Evolutionary conservation across 169 alveolate species (phyloP), one percentile per base, ranked within the genome.

Genomic region (Plasmodium gaboni): DNA sequence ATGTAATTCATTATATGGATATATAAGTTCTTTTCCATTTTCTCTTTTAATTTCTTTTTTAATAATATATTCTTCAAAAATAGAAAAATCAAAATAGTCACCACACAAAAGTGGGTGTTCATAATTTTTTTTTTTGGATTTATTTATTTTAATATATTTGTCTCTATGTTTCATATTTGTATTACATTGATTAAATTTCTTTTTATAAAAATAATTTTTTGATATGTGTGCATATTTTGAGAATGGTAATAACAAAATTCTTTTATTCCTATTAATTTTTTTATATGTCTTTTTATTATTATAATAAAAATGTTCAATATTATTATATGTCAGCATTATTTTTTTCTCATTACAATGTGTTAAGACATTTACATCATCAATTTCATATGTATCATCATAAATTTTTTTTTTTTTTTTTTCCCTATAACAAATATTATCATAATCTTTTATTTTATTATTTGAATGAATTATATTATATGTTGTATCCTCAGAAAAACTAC

Each of bases 51-150:
- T 38, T 38, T 1, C 6, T 44, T 28, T 26, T n/a, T 61, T 71
- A 51, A 53, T 60, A 15, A 38, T 60, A 42, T 76, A 76, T 55
- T 83, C 91, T 53, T 83, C 91, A 32, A 83, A 83, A 19, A 83
- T 53, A 28, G 44, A 19, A 24, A 55, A 83, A 63, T 68, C 85
- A 63, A 83, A 83, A 19, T 44, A 83, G 22, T 83, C 85, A 1
- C 51, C 28, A 32, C 48, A 15, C 4, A 64, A 15, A 22, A 42
- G 46, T 61, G 7, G 53, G n/a, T 69, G 42, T 24, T 53, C 22
- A 28, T 8, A 26, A 10, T 73, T 73, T 70, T 13, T 17, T 68
- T 15, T 68, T 44, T 68, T 46, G 22, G 0, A 19, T 0, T 19
- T 38, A 5, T 38, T 38, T 5, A 38, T 38, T 38, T 6, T 38